phyloP scores from a whole-genome alignment of 2,329 filamentous ascomycete species.

The Penicillium sp. region DNA sequence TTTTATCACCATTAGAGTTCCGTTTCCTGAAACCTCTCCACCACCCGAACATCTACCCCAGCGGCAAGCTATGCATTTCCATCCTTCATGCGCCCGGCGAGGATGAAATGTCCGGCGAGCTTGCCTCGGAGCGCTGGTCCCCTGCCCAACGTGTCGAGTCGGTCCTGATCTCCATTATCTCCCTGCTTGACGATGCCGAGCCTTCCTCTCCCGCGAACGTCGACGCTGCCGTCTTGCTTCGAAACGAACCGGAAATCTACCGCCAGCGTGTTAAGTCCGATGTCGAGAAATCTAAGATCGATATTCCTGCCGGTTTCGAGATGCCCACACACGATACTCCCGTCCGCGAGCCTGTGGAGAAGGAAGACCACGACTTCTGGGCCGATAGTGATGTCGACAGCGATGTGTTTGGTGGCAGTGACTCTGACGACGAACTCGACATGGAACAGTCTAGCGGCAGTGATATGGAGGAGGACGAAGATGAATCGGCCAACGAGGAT shows the following conservation, averaged over 20 bases:
- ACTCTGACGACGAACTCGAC: constrained; percentile 53
- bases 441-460: constrained; percentile 44
- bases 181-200: constrained; percentile 90
- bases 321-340: constrained; percentile 75
- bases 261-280: constrained; percentile 67
- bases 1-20: constrained; percentile 58
- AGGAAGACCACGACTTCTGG: constrained; percentile 77
- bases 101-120: constrained; percentile 87
- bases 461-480: constrained; percentile 57
- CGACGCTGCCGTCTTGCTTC: constrained; percentile 82
- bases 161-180: constrained; percentile 86
- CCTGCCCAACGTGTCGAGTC: constrained; percentile 93
- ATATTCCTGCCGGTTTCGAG: constrained; percentile 74
- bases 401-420: constrained; percentile 74
- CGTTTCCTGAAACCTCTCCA: constrained; percentile 76
- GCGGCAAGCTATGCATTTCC: constrained; percentile 91
- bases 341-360: constrained; percentile 58
- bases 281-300: constrained; percentile 70
- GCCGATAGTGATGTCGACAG: constrained; percentile 69
- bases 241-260: constrained; percentile 70
- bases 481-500: constrained; percentile 14
- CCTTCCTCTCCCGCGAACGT: constrained; percentile 93
- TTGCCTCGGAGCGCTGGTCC: constrained; percentile 88
- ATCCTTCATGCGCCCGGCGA: constrained; percentile 92
- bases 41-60: constrained; percentile 91